Percentiles rank a stretch among this genome's conserved stretches.
These are phyloP conservation scores for Pyracantha coccinea DNA, from an alignment of 331 rosid genomes.

Conservation along the genomic window DNA sequence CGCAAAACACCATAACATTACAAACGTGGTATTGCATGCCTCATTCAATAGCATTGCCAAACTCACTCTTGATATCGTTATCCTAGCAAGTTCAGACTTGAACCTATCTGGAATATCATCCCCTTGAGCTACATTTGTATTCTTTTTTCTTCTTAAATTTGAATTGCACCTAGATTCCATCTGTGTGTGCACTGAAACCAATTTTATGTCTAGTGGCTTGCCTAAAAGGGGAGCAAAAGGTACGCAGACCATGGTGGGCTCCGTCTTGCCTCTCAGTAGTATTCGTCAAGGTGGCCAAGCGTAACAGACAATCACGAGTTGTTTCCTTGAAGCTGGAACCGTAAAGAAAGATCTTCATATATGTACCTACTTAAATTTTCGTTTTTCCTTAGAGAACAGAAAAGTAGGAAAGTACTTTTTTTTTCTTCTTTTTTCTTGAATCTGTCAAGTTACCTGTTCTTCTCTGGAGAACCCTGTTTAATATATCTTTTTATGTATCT, in stretches of 20 bases:
- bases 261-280: conserved; percentile 86
- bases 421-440: conserved; percentile 3
- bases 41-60: not conserved
- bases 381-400: conserved; percentile 49
- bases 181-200: conserved; percentile 10
- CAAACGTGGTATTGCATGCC: not conserved
- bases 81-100: not conserved
- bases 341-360: conserved; percentile 33
- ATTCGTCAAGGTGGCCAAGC: conserved; percentile 85
- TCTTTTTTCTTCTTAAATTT: not conserved
- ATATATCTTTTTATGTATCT: conserved; percentile 38
- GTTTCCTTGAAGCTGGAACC: conserved; percentile 99
- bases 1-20: not conserved
- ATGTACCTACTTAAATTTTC: conserved; percentile 42
- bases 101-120: not conserved
- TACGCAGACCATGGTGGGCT: conserved; percentile 99
- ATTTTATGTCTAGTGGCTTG: conserved; percentile 84
- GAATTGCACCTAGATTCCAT: conserved; percentile 3
- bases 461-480: conserved; percentile 45
- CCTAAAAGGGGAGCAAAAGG: conserved; percentile 97
- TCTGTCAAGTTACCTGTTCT: conserved; percentile 34
- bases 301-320: conserved; percentile 92
- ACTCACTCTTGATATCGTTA: not conserved
- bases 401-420: conserved; percentile 43
- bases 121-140: not conserved